These are phyloP conservation scores for Nigrospora oryzae DNA, from an alignment of 2,329 filamentous ascomycete genomes.

Conservation along the genomic window DNA sequence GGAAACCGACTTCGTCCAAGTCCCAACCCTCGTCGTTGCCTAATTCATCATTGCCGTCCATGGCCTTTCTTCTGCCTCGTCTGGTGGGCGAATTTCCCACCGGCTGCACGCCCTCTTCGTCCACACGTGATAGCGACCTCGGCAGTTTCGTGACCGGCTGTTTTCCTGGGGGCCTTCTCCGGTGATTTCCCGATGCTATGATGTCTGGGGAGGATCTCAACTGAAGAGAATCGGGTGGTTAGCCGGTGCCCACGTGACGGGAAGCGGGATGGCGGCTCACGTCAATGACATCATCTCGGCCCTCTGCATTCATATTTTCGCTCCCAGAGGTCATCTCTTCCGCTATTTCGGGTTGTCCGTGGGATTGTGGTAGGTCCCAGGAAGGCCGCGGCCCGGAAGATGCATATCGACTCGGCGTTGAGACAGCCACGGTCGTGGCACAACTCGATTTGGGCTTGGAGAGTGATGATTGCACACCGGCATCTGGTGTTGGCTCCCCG, in stretches of 20 bases:
- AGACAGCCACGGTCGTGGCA: slow-evolving; percentile 19
- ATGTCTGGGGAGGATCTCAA: slow-evolving; percentile 19
- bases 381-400: slow-evolving; percentile 18
- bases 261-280: slow-evolving; percentile 8
- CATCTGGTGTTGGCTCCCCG: background rate
- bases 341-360: background rate
- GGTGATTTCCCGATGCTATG: slow-evolving; percentile 8
- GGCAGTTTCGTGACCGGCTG: slow-evolving; percentile 2
- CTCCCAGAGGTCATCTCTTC: background rate
- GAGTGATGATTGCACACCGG: slow-evolving; percentile 1
- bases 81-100: slow-evolving; percentile 1
- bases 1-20: slow-evolving; percentile 4
- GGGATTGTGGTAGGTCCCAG: slow-evolving; percentile 9
- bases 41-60: slow-evolving; percentile 19
- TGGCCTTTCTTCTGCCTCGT: slow-evolving; percentile 10
- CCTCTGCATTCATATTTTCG: slow-evolving; percentile 5
- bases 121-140: background rate
- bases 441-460: slow-evolving; percentile 19
- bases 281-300: slow-evolving; percentile 9
- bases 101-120: background rate
- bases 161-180: background rate
- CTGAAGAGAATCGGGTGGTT: slow-evolving; percentile 7
- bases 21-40: slow-evolving; percentile 10
- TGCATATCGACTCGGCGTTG: slow-evolving; percentile 20
- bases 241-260: background rate